Conservation (phyloP, 1,284 basidiomycete species). For the Leccinum fallax region DNA sequence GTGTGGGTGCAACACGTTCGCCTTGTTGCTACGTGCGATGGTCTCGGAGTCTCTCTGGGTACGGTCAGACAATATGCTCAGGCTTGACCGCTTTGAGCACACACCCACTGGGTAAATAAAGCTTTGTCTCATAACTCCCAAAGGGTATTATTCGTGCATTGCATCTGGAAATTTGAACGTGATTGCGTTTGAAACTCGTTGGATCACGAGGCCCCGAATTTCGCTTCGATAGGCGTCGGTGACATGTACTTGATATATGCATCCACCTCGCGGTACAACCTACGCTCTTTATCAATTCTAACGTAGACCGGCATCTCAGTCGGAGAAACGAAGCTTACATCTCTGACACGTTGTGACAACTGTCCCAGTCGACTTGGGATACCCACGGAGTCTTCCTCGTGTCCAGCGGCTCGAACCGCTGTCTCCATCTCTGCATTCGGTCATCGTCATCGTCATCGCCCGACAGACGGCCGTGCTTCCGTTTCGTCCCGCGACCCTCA, state of each 20-base stretch:
- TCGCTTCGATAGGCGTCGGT: slow-evolving; percentile 80
- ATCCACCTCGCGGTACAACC: slow-evolving; percentile 83
- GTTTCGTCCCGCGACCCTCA: slow-evolving; percentile 39
- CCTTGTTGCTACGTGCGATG: slow-evolving; percentile 67
- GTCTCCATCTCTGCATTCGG: slow-evolving; percentile 41
- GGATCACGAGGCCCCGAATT: slow-evolving; percentile 76
- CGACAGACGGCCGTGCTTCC: slow-evolving; percentile 45
- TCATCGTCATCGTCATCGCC: slow-evolving; percentile 48
- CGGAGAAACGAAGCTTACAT: slow-evolving; percentile 53
- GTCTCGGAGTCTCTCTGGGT: slow-evolving; percentile 64
- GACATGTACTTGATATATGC: slow-evolving; percentile 89
- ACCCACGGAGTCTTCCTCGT: slow-evolving; percentile 81
- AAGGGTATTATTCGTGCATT: slow-evolving; percentile 72
- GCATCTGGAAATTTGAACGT: slow-evolving; percentile 76
- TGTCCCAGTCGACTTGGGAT: slow-evolving; percentile 75
- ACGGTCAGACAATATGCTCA: slow-evolving; percentile 11
- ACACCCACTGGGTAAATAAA: slow-evolving; percentile 74
- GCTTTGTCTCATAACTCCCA: slow-evolving; percentile 91
- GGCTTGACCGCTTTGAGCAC: too few relatives aligned
- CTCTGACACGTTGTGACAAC: slow-evolving; percentile 77
- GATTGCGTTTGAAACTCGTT: slow-evolving; percentile 73
- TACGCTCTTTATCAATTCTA: slow-evolving; percentile 28
- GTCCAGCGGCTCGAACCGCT: slow-evolving; percentile 49
- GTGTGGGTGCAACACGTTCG: slow-evolving; percentile 59
- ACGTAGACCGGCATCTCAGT: slow-evolving; percentile 8